These are phyloP conservation scores for Omphalea diandra DNA, from an alignment of 441 rosid genomes.

Conservation along the genomic window DNA sequence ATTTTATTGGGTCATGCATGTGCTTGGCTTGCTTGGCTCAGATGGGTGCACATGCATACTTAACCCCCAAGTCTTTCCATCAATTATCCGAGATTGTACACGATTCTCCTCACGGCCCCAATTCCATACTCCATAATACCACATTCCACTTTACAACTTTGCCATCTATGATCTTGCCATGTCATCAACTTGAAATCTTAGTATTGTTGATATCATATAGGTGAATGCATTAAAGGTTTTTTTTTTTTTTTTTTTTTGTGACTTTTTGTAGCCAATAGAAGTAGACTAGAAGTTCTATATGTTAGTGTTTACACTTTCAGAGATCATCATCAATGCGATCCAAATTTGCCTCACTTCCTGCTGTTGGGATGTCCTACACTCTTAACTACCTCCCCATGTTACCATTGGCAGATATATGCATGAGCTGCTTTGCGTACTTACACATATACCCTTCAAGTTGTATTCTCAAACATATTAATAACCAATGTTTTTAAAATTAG, in stretches of 20 bases:
- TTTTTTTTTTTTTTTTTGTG: not conserved
- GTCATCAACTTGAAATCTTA: not conserved
- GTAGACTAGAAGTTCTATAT: not conserved
- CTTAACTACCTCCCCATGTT: conserved; percentile 11
- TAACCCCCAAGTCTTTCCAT: not conserved
- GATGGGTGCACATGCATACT: conserved; percentile 11
- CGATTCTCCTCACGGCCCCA: too few species aligned
- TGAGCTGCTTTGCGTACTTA: conserved; percentile 1
- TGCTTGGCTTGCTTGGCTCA: conserved; percentile 6
- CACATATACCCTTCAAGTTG: not conserved
- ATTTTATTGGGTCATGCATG: conserved; percentile 6
- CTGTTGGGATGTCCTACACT: not conserved
- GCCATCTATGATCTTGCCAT: conserved; percentile 1
- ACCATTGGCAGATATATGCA: conserved; percentile 2
- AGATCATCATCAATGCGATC: conserved; percentile 6
- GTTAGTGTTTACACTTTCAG: not conserved
- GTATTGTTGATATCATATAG: not conserved
- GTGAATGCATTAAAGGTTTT: not conserved
- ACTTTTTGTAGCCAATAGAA: not conserved
- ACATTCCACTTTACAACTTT: not conserved
- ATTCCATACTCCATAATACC: too few species aligned
- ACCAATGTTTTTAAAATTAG: too few species aligned
- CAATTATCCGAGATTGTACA: too few species aligned
- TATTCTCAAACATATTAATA: too few species aligned
- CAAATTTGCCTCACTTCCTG: not conserved